Evolutionary conservation across 2,329 filamentous ascomycete species (phyloP).

Genomic region (Pestalotiopsis sp.): DNA sequence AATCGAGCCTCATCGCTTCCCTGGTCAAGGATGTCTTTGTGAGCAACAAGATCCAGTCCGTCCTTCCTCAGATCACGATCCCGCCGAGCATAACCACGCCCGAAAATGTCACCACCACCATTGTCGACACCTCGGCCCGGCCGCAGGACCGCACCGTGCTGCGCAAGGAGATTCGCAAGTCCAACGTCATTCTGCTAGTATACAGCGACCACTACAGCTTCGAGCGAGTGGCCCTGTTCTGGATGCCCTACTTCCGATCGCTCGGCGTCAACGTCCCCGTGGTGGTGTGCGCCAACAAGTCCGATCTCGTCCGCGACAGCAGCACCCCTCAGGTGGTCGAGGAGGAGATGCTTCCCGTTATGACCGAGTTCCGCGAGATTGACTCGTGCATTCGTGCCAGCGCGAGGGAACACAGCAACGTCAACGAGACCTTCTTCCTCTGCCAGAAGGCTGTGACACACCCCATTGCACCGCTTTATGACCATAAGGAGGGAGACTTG

Average conservation of each 20-base stretch:
- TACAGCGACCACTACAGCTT: constrained; percentile 99
- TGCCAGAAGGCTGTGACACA: constrained; percentile 98
- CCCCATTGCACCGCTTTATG: constrained; percentile 93
- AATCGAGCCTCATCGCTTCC: constrained; percentile 90
- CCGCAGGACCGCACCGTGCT: constrained; percentile 90
- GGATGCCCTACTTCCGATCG: constrained; percentile 97
- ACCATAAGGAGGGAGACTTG: constrained; percentile 86
- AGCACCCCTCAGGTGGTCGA: constrained; percentile 84
- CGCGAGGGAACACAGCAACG: constrained; percentile 87
- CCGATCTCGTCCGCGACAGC: constrained; percentile 77
- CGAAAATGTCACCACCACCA: constrained; percentile 95
- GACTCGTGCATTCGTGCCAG: constrained; percentile 97
- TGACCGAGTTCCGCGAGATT: constrained; percentile 98
- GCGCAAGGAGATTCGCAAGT: constrained; percentile 93
- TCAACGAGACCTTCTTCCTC: constrained; percentile 95
- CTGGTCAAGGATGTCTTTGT: constrained; percentile 98
- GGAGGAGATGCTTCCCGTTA: constrained; percentile 97
- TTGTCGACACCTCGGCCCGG: constrained; percentile 94
- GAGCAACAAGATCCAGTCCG: constrained; percentile 90
- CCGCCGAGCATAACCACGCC: constrained; percentile 91
- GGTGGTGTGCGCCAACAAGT: constrained; percentile 95
- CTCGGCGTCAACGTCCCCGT: constrained; percentile 98
- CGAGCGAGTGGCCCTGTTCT: constrained; percentile 93
- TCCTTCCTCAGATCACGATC: constrained; percentile 93
- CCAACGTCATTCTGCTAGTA: constrained; percentile 93